Conservation (phyloP, 2,329 filamentous ascomycete species). For the Epichloe aotearoae region DNA sequence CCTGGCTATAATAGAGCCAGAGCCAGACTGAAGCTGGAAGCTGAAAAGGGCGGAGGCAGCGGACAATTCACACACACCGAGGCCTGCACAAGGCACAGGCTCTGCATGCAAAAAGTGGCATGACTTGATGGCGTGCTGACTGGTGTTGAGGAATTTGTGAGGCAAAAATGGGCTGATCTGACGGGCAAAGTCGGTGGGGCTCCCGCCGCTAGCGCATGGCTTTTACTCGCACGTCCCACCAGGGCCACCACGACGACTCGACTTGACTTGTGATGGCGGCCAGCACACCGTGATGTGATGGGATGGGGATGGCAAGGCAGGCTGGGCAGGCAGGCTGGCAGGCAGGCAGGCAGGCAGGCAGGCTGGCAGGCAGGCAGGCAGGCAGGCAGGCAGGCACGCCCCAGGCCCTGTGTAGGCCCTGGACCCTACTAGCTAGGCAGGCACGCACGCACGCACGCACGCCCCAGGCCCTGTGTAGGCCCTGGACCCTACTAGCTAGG, state of each 20-base stretch:
- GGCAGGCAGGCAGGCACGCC: no score
- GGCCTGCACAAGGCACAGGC: neutral
- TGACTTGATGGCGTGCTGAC: constrained; percentile 19
- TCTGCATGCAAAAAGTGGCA: constrained; percentile 20
- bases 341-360: no score
- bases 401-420: no score
- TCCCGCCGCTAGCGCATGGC: constrained; percentile 1
- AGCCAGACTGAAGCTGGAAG: neutral
- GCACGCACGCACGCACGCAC: no score
- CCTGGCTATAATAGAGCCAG: neutral
- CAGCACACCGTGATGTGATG: no score
- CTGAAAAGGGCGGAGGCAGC: constrained; percentile 2
- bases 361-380: no score
- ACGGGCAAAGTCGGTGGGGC: constrained; percentile 7
- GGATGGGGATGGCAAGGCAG: no score
- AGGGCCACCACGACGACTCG: neutral
- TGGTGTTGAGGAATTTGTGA: constrained; percentile 17
- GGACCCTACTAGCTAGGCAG: no score
- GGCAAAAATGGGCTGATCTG: constrained; percentile 25
- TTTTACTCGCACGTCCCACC: neutral
- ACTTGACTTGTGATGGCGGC: no score
- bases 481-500: no score
- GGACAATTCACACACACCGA: neutral
- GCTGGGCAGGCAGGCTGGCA: no score
- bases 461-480: no score